Percentiles rank a stretch among this genome's conserved stretches.
phyloP scores from a whole-genome alignment of 352 stramenopile genomes.

The Phytophthora nicotianae region DNA sequence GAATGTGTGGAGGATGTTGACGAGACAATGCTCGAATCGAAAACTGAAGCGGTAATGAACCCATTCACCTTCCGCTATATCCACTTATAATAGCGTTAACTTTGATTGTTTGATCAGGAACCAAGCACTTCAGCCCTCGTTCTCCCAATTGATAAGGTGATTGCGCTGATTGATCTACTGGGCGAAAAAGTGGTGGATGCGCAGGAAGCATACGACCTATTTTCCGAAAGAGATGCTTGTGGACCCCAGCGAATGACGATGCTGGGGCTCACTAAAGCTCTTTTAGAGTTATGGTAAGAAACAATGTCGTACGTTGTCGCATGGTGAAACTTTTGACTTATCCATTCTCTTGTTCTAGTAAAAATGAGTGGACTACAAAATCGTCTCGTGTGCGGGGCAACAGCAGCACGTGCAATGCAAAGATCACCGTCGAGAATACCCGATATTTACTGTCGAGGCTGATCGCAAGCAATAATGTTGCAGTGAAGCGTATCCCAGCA shows the following conservation, averaged over 20 bases:
- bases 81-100: no score
- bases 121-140: background rate
- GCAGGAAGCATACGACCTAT: conserved; percentile 57
- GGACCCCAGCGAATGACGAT: conserved; percentile 43
- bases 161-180: conserved; percentile 64
- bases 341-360: conserved; percentile 5
- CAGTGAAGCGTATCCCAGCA: conserved; percentile 33
- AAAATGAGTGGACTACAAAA: conserved; percentile 9
- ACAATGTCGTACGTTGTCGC: background rate
- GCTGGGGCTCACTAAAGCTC: conserved; percentile 50
- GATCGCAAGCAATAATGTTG: conserved; percentile 38
- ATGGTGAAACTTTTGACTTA: background rate
- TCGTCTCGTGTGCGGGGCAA: background rate
- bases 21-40: background rate
- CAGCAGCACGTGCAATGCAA: background rate
- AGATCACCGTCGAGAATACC: conserved; percentile 37
- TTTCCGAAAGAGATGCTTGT: conserved; percentile 25
- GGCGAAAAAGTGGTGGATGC: conserved; percentile 66
- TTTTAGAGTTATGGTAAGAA: conserved; percentile 50
- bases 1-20: background rate
- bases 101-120: background rate
- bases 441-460: conserved; percentile 50
- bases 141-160: conserved; percentile 48
- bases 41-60: background rate
- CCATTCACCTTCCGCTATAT: background rate